phyloP scores from a whole-genome alignment of 208 protist genomes.

The Entamoeba dispar region DNA sequence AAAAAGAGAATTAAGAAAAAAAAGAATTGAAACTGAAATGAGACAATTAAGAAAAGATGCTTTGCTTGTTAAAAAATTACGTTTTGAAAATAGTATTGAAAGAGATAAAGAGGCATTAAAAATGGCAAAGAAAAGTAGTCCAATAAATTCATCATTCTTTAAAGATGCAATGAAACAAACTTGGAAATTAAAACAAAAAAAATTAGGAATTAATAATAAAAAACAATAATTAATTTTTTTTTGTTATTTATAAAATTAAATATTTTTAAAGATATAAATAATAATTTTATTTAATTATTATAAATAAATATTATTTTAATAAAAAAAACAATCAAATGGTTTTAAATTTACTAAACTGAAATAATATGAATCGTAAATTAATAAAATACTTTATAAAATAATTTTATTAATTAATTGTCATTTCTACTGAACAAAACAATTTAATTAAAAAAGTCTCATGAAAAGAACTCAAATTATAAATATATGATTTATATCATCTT shows the following conservation, averaged over 20 bases:
- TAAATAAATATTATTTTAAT: no score
- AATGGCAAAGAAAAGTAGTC: neutral
- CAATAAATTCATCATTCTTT: neutral
- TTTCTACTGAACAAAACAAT: no score
- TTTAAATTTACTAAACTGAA: no score
- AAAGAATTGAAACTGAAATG: neutral
- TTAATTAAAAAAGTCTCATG: no score
- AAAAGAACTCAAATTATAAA: no score
- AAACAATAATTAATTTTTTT: neutral
- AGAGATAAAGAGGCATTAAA: neutral
- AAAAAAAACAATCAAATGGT: no score
- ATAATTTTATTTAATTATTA: no score
- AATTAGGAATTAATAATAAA: neutral
- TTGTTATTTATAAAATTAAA: neutral
- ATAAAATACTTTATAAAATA: no score
- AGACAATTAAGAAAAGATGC: neutral
- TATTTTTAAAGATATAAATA: neutral
- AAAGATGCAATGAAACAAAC: neutral
- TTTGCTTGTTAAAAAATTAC: neutral
- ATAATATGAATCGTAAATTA: no score
- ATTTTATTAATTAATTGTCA: no score
- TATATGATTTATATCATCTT: no score
- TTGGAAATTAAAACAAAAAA: neutral
- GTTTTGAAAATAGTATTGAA: neutral
- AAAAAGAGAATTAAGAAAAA: neutral